Evolutionary conservation across 345 rosid species (phyloP).

Genomic region (Eucalyptus tenuipes): DNA sequence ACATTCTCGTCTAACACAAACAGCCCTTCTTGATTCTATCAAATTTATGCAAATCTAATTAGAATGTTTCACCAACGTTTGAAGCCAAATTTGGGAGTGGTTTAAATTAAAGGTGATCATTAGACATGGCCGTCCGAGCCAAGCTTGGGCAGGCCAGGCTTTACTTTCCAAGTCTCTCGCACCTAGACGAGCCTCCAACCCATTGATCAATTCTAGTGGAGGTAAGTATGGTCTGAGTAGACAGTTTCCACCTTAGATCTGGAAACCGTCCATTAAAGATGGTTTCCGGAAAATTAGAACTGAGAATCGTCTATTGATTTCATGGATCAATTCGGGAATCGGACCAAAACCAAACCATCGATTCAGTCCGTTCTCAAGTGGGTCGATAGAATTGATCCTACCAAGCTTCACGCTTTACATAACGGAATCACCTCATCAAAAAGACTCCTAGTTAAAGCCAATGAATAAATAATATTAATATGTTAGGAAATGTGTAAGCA

Average conservation of each 20-base stretch:
- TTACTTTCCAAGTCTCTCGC: neutral
- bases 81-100: neutral
- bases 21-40: neutral
- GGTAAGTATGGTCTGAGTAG: no score
- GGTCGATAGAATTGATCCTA: no score
- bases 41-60: neutral
- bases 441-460: no score
- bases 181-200: neutral
- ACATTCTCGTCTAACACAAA: neutral
- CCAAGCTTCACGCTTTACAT: no score
- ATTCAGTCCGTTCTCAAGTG: fast-evolving
- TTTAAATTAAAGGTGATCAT: neutral
- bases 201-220: neutral
- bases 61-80: neutral
- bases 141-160: neutral
- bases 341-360: fast-evolving
- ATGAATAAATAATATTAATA: no score
- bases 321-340: fast-evolving
- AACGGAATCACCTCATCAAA: no score
- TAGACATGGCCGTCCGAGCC: fast-evolving
- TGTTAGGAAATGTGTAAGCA: no score
- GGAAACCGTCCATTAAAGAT: no score
- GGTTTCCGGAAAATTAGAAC: fast-evolving
- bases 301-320: no score
- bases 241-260: no score